Evolutionary conservation across 768 basidiomycete genomes (phyloP).

Genomic region (Agaricus bisporus): DNA sequence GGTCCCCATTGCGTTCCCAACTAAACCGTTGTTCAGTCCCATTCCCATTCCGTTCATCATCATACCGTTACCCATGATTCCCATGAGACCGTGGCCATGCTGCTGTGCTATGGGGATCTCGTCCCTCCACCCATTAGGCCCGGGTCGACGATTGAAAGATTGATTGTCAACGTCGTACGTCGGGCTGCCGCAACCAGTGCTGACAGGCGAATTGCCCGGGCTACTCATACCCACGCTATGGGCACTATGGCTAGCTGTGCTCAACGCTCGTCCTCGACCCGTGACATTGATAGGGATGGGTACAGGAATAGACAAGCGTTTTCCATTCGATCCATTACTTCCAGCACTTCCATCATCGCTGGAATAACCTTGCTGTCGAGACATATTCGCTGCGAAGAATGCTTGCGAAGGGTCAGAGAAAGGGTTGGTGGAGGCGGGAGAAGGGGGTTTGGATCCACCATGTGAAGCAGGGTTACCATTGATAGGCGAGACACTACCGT

Average conservation of each 20-base stretch:
- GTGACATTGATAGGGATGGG: not conserved
- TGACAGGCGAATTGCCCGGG: slow-evolving; percentile 7
- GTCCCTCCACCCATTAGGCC: slow-evolving; percentile 8
- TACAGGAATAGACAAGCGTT: slow-evolving; percentile 2
- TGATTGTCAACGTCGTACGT: slow-evolving; percentile 9
- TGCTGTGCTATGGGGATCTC: not conserved
- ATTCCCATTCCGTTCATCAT: slow-evolving; percentile 6
- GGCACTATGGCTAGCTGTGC: slow-evolving; percentile 8
- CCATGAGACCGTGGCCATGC: slow-evolving; percentile 4
- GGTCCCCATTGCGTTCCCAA: slow-evolving; percentile 10
- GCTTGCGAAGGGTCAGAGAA: slow-evolving; percentile 10
- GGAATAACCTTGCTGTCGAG: slow-evolving; percentile 10
- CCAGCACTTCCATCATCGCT: slow-evolving; percentile 7
- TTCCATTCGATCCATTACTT: slow-evolving; percentile 8
- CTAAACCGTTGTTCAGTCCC: slow-evolving; percentile 2
- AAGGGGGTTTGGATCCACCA: slow-evolving; percentile 10
- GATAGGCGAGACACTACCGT: slow-evolving; percentile 8
- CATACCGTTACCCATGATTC: slow-evolving; percentile 1
- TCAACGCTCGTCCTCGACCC: slow-evolving; percentile 5
- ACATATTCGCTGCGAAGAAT: slow-evolving; percentile 8
- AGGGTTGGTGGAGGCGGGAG: slow-evolving; percentile 5
- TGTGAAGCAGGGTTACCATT: slow-evolving; percentile 5
- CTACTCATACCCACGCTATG: slow-evolving; percentile 3
- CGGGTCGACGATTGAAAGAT: not conserved
- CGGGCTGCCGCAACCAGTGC: slow-evolving; percentile 11